Conservation (phyloP, 2,329 filamentous ascomycete genomes). For the Claviceps spartinae region DNA sequence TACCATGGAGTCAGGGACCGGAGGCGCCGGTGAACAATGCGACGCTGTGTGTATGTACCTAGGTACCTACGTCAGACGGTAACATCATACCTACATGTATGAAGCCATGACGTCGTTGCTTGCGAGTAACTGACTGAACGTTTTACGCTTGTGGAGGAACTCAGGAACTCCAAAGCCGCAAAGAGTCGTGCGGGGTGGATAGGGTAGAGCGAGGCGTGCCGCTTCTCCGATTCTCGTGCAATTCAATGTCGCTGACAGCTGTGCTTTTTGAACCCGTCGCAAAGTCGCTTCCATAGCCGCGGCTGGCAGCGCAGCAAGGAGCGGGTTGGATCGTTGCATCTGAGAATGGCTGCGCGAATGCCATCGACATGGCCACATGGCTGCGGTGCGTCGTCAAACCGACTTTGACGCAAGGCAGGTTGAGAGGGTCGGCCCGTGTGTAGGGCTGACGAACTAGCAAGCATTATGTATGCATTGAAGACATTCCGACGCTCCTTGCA, state of each 20-base stretch:
- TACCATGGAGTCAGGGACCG: background rate
- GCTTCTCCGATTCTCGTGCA: background rate
- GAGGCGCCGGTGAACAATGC: constrained; percentile 1
- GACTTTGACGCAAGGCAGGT: constrained; percentile 2
- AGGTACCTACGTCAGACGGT: background rate
- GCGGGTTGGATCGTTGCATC: background rate
- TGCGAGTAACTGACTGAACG: background rate
- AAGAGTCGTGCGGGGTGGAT: background rate
- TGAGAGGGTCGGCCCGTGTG: constrained; percentile 5
- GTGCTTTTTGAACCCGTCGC: background rate
- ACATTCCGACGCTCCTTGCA: constrained; percentile 6
- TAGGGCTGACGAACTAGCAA: constrained; percentile 6
- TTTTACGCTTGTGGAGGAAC: background rate
- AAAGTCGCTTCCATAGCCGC: background rate
- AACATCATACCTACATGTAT: background rate
- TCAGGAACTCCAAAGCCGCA: background rate
- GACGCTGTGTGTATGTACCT: background rate
- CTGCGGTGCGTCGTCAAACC: constrained; percentile 3
- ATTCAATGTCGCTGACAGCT: background rate
- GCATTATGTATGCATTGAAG: constrained; percentile 3
- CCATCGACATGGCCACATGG: constrained; percentile 1
- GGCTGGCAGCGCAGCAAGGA: background rate
- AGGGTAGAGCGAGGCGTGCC: background rate
- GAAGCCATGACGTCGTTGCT: background rate
- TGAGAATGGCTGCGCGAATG: background rate